Conservation (phyloP, 1,284 basidiomycete genomes). For the Leucoagaricus sp. region DNA sequence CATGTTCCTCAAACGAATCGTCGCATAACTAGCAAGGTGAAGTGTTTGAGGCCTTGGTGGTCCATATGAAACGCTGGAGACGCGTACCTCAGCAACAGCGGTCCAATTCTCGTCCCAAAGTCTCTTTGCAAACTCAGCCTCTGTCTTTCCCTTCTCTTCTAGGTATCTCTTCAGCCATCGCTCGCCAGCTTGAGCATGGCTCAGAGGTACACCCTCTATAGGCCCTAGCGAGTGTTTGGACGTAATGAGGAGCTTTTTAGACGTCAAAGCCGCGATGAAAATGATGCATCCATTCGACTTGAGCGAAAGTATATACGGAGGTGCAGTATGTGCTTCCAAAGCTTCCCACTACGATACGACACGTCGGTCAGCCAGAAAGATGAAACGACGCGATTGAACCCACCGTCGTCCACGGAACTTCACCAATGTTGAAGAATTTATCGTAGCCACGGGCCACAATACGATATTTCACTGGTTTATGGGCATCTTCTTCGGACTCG, state of each 20-base stretch:
- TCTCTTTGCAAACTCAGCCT: constrained; percentile 70
- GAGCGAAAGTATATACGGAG: constrained; percentile 88
- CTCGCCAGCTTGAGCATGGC: constrained; percentile 82
- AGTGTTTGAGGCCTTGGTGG: neutral
- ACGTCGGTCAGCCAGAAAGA: constrained; percentile 5
- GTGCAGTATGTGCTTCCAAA: constrained; percentile 68
- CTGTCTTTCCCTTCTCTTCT: constrained; percentile 60
- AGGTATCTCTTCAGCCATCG: constrained; percentile 84
- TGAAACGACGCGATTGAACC: constrained; percentile 35
- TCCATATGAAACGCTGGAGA: neutral
- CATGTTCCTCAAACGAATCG: constrained; percentile 97
- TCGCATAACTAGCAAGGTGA: constrained; percentile 79
- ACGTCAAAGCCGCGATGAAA: constrained; percentile 87
- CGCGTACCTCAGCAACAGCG: constrained; percentile 83
- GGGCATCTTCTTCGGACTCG: constrained; percentile 6
- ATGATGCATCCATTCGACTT: constrained; percentile 99
- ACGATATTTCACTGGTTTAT: constrained; percentile 43
- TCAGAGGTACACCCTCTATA: constrained; percentile 36
- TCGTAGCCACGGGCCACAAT: constrained; percentile 95
- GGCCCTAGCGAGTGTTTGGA: constrained; percentile 90
- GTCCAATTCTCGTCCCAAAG: constrained; percentile 90
- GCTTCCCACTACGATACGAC: constrained; percentile 68
- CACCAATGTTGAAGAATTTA: constrained; percentile 98
- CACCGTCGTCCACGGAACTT: constrained; percentile 95
- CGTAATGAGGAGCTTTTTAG: constrained; percentile 78